A percentile compares a stretch with the other conserved stretches of the same genome.
phyloP scores from a whole-genome alignment of 495 filamentous ascomycete species.

The Lineolata rhizophorae region DNA sequence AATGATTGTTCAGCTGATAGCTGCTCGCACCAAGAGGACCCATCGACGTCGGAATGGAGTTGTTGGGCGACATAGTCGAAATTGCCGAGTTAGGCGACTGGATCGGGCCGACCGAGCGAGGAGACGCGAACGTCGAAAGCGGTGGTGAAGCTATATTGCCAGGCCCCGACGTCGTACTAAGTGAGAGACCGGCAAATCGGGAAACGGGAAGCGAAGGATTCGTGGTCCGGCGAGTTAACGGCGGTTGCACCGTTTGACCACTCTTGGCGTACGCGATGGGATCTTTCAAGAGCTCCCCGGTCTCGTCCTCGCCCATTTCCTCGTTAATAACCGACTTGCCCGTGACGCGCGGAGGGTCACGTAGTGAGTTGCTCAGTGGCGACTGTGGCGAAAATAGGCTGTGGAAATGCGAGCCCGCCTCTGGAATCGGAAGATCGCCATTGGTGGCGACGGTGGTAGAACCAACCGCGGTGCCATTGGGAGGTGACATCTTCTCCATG shows the following conservation, averaged over 20 bases:
- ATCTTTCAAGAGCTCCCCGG: slow-evolving; percentile 62
- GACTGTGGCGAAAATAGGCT: slow-evolving; percentile 69
- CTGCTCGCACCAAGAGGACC: slow-evolving; percentile 18
- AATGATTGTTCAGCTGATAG: slow-evolving; percentile 24
- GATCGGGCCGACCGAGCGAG: slow-evolving; percentile 25
- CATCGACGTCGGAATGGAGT: slow-evolving; percentile 42
- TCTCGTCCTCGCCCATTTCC: slow-evolving; percentile 62
- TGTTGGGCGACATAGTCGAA: too few species aligned
- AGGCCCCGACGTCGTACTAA: slow-evolving; percentile 42
- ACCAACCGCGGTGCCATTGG: slow-evolving; percentile 33
- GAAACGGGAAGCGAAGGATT: slow-evolving; percentile 51
- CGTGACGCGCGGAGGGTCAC: too few species aligned
- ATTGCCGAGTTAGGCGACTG: slow-evolving; percentile 24
- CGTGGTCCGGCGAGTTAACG: slow-evolving; percentile 40
- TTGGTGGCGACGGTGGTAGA: slow-evolving; percentile 29
- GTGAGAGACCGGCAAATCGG: slow-evolving; percentile 46
- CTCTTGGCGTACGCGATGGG: slow-evolving; percentile 68
- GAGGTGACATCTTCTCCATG: slow-evolving; percentile 46
- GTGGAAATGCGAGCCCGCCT: slow-evolving; percentile 40
- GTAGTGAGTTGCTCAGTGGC: slow-evolving; percentile 56
- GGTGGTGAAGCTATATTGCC: slow-evolving; percentile 24
- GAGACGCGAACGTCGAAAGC: slow-evolving; percentile 27
- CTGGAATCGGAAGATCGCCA: slow-evolving; percentile 36
- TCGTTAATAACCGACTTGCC: slow-evolving; percentile 75
- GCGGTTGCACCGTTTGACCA: slow-evolving; percentile 29